Conservation (phyloP, 176 grass and related monocot genomes). For the Hsuehochloa calcarea region DNA sequence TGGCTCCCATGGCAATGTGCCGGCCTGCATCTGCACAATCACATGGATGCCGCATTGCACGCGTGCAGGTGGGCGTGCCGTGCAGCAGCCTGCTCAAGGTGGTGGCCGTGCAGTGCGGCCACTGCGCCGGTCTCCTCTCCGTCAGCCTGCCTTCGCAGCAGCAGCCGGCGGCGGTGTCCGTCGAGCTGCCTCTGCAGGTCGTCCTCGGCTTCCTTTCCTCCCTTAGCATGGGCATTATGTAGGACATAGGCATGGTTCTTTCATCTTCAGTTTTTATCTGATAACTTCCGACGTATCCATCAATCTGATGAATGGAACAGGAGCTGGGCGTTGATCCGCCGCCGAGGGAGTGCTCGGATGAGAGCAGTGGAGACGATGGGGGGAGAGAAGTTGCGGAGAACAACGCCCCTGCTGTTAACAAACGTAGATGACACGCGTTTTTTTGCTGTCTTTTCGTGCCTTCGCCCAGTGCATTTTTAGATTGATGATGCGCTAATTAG, state of each 20-base stretch:
- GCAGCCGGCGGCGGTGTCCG: neutral
- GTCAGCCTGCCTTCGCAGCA: slow-evolving; percentile 33
- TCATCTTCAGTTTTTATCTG: neutral
- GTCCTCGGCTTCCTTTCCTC: neutral
- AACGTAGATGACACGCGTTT: slow-evolving; percentile 30
- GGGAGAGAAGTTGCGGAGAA: neutral
- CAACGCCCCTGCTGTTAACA: slow-evolving; percentile 35
- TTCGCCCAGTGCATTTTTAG: neutral
- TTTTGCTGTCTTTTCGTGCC: neutral
- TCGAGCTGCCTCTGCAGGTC: slow-evolving; percentile 52
- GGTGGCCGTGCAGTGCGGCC: slow-evolving; percentile 65
- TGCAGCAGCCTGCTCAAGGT: slow-evolving; percentile 47
- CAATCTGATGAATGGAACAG: slow-evolving; percentile 22
- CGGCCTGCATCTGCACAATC: neutral
- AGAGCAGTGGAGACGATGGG: slow-evolving; percentile 32
- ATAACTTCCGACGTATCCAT: neutral
- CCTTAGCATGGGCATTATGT: neutral
- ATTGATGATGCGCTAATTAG: neutral
- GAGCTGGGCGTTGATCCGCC: slow-evolving; percentile 24
- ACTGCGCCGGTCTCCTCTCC: slow-evolving; percentile 58
- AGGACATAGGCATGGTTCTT: neutral
- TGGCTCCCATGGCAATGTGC: neutral
- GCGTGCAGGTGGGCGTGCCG: slow-evolving; percentile 59
- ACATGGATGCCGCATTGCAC: neutral
- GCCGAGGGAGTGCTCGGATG: slow-evolving; percentile 36